phyloP scores from a whole-genome alignment of 768 basidiomycete species.

The Sutorius australiensis region DNA sequence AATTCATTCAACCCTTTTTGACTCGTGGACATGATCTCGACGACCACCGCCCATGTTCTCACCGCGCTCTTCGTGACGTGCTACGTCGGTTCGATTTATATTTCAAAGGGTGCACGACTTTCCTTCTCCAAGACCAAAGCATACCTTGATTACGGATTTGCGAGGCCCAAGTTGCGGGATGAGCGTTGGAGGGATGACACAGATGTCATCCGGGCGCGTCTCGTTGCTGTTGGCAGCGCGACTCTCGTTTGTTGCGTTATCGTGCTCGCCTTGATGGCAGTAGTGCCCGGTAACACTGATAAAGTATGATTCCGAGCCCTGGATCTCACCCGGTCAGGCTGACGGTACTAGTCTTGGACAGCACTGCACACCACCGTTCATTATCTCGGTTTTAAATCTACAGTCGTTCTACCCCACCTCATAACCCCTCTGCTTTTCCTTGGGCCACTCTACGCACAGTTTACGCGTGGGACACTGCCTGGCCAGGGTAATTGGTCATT shows the following conservation, averaged over 20 bases:
- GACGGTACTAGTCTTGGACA: constrained; percentile 13
- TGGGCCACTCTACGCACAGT: constrained; percentile 69
- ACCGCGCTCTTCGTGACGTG: constrained; percentile 55
- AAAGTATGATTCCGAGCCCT: constrained; percentile 10
- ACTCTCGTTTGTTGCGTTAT: constrained; percentile 54
- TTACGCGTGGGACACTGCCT: constrained; percentile 46
- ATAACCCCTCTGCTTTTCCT: constrained; percentile 71
- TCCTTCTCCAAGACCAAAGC: constrained; percentile 39
- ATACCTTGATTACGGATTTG: constrained; percentile 25
- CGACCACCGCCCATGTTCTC: constrained; percentile 45
- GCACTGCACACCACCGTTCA: constrained; percentile 31
- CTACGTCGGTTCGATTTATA: constrained; percentile 84
- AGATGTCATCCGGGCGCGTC: constrained; percentile 74
- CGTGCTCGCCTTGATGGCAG: constrained; percentile 45
- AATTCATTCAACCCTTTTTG: not conserved
- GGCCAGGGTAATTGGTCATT: constrained; percentile 51
- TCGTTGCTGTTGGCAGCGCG: constrained; percentile 62
- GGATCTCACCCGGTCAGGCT: constrained; percentile 3
- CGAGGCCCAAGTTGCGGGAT: constrained; percentile 31
- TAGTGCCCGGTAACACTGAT: constrained; percentile 14
- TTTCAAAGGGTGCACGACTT: constrained; percentile 61
- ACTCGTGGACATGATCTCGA: constrained; percentile 25
- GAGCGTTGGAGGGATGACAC: constrained; percentile 80
- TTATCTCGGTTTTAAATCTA: constrained; percentile 40
- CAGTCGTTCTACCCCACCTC: constrained; percentile 46